Evolutionary conservation across 257 asterid genomes (phyloP).

Genomic region (Scutellaria minor): DNA sequence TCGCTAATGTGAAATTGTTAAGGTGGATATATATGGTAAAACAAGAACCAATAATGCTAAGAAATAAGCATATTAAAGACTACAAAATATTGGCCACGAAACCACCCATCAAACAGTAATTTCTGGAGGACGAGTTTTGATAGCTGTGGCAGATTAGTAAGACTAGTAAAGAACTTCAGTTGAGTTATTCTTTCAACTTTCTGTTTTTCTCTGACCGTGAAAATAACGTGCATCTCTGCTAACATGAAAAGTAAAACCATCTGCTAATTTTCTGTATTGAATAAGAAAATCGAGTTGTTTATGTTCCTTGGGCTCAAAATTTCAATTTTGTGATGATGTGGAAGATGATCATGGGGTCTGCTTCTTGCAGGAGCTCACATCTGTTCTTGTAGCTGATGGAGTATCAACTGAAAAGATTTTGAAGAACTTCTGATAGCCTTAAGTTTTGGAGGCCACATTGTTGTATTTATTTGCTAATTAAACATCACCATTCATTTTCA

Average conservation of each 20-base stretch:
- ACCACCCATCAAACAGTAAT: too few species aligned
- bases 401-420: slow-evolving; percentile 73
- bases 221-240: background rate
- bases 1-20: too few species aligned
- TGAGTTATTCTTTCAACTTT: too few species aligned
- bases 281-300: background rate
- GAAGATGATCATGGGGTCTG: slow-evolving; percentile 17
- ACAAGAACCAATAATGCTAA: too few species aligned
- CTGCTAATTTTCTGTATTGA: background rate
- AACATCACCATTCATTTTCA: slow-evolving; percentile 40
- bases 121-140: too few species aligned
- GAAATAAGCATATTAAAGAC: too few species aligned
- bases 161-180: too few species aligned
- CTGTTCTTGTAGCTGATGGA: slow-evolving; percentile 77
- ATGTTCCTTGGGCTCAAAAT: background rate
- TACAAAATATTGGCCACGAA: too few species aligned
- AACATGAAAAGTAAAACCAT: background rate
- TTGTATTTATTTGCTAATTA: slow-evolving; percentile 37
- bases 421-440: slow-evolving; percentile 65
- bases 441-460: slow-evolving; percentile 32
- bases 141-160: too few species aligned
- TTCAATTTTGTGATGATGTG: background rate
- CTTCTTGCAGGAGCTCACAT: slow-evolving; percentile 76
- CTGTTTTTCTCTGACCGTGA: too few species aligned
- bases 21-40: too few species aligned